Evolutionary conservation across 129 eudicot species (phyloP).

Genomic region (Saussurea involucrata): DNA sequence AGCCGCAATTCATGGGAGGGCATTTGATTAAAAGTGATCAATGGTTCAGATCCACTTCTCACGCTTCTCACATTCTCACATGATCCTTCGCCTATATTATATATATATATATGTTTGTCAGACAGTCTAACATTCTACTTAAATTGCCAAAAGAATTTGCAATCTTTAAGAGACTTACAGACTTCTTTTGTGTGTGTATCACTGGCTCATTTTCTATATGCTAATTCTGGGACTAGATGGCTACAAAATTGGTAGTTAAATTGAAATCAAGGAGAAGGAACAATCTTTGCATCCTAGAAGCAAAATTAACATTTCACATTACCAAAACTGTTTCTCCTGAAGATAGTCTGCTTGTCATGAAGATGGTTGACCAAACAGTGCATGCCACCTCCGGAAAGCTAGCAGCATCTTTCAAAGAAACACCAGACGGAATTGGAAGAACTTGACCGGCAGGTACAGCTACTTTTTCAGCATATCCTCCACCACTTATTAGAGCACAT

Average conservation of each 20-base stretch:
- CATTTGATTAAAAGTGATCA: no score
- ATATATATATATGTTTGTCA: neutral
- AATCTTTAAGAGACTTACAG: neutral
- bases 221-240: neutral
- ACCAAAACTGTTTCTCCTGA: conserved; percentile 87
- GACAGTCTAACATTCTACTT: neutral
- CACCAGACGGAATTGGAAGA: conserved; percentile 82
- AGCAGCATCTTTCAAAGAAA: conserved; percentile 94
- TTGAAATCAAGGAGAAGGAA: neutral
- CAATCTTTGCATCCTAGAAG: neutral
- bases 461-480: conserved; percentile 96
- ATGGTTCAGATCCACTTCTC: no score
- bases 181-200: neutral
- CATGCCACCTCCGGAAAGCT: conserved; percentile 97
- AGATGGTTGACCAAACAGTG: conserved; percentile 97
- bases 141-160: neutral
- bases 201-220: neutral
- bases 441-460: conserved; percentile 85
- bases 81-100: neutral
- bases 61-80: no score
- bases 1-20: no score
- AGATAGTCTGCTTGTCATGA: conserved; percentile 87
- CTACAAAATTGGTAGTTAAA: neutral
- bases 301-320: conserved; percentile 14
- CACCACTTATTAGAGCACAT: conserved; percentile 92